Conservation (phyloP, 2,329 filamentous ascomycete genomes). For the Metarhizium brunneum region DNA sequence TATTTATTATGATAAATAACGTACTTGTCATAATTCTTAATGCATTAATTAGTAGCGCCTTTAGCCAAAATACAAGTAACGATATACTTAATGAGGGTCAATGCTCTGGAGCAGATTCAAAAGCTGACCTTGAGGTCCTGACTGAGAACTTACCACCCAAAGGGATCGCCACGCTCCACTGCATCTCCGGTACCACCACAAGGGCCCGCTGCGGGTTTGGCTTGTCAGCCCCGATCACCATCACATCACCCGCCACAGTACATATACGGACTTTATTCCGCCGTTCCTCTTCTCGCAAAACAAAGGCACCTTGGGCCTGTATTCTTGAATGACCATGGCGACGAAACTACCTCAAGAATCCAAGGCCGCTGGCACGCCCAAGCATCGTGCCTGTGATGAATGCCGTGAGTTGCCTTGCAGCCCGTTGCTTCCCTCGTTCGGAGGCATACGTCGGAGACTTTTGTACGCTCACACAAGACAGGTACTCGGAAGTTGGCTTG, state of each 20-base stretch:
- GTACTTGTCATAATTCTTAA: too few species aligned
- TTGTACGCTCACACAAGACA: slow-evolving; percentile 21
- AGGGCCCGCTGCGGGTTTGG: neutral
- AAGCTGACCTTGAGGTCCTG: too few species aligned
- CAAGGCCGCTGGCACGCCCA: slow-evolving; percentile 23
- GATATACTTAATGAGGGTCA: too few species aligned
- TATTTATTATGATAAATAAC: too few species aligned
- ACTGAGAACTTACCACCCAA: too few species aligned
- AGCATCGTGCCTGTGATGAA: slow-evolving; percentile 57
- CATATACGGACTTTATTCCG: neutral
- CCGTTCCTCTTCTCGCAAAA: neutral
- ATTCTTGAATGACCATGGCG: neutral
- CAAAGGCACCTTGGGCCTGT: neutral
- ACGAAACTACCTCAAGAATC: slow-evolving; percentile 1
- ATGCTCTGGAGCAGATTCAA: too few species aligned
- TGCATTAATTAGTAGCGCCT: too few species aligned
- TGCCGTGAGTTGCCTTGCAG: slow-evolving; percentile 41
- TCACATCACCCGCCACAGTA: neutral
- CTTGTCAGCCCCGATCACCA: neutral
- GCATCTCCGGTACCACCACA: neutral
- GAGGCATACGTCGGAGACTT: slow-evolving; percentile 16
- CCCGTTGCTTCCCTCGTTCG: neutral
- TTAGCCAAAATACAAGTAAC: too few species aligned
- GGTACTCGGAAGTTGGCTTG: slow-evolving; percentile 56
- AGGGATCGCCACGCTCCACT: neutral